phyloP scores from a whole-genome alignment of 306 rosid genomes.

The Datisca glomerata region DNA sequence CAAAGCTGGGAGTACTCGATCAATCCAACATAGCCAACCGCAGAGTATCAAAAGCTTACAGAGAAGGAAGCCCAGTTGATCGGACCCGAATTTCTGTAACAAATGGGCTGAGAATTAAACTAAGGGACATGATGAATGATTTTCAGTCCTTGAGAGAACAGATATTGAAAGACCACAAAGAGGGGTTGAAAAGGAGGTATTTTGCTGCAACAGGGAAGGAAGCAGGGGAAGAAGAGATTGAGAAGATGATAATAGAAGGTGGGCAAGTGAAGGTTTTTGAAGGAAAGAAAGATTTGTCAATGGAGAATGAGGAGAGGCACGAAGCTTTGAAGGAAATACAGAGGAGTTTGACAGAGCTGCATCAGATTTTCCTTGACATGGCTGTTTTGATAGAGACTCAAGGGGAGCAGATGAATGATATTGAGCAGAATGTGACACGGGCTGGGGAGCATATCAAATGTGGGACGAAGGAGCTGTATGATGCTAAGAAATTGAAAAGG shows the following conservation, averaged over 20 bases:
- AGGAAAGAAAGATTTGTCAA: slow-evolving; percentile 5
- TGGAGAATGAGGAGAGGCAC: slow-evolving; percentile 14
- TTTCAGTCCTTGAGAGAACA: slow-evolving; percentile 12
- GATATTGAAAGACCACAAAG: slow-evolving; percentile 15
- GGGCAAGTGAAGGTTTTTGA: slow-evolving; percentile 11
- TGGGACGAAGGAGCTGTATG: slow-evolving; percentile 8
- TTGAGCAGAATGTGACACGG: slow-evolving; percentile 8
- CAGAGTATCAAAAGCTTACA: not conserved
- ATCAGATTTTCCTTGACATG: slow-evolving; percentile 17
- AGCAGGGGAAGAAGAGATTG: slow-evolving; percentile 13
- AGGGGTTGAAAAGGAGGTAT: slow-evolving; percentile 16
- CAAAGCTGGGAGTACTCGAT: slow-evolving; percentile 7
- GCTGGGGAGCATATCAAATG: slow-evolving; percentile 7
- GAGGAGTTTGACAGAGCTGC: slow-evolving; percentile 14
- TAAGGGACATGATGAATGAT: slow-evolving; percentile 13
- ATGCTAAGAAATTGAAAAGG: slow-evolving; percentile 4
- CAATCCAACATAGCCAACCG: slow-evolving; percentile 9
- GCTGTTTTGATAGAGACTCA: slow-evolving; percentile 14
- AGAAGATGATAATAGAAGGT: slow-evolving; percentile 3
- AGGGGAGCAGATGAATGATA: slow-evolving; percentile 11
- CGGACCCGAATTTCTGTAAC: slow-evolving; percentile 16
- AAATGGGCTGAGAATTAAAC: slow-evolving; percentile 16
- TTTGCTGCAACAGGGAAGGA: slow-evolving; percentile 12
- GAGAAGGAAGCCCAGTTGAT: slow-evolving; percentile 17
- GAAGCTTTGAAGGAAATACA: slow-evolving; percentile 11